A percentile compares a stretch with the other conserved stretches of the same genome.
Evolutionary conservation across 495 filamentous ascomycete species (phyloP).

Genomic region (Aspergillus sclerotioniger): DNA sequence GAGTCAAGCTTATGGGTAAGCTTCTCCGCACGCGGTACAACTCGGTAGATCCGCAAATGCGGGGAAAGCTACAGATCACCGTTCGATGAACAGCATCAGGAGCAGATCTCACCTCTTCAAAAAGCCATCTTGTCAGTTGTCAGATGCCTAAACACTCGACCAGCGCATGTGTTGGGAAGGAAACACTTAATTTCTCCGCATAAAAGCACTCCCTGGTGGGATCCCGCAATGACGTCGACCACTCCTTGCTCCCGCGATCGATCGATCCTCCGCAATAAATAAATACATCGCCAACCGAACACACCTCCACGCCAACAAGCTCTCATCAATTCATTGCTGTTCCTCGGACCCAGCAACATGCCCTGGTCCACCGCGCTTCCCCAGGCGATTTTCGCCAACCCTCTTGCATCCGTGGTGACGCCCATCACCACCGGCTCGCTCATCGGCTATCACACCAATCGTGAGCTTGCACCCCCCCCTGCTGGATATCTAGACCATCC

Average conservation of each 20-base stretch:
- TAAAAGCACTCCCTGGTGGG: neutral
- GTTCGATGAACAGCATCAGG: too few relatives aligned
- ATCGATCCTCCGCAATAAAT: neutral
- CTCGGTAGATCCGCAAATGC: too few relatives aligned
- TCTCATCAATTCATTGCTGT: neutral
- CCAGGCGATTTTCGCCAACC: slow-evolving; percentile 34
- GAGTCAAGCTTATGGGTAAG: too few relatives aligned
- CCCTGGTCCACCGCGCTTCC: slow-evolving; percentile 39
- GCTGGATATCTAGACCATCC: neutral
- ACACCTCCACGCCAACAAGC: neutral
- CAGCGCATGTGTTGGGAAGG: too few relatives aligned
- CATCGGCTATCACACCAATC: slow-evolving; percentile 34
- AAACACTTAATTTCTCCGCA: too few relatives aligned
- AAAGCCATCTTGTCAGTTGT: too few relatives aligned
- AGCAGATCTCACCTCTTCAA: too few relatives aligned
- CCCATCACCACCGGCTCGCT: slow-evolving; percentile 32
- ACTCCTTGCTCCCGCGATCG: neutral
- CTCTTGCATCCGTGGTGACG: slow-evolving; percentile 32
- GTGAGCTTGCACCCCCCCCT: slow-evolving; percentile 17
- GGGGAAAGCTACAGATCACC: too few relatives aligned
- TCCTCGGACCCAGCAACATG: slow-evolving; percentile 20
- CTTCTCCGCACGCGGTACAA: too few relatives aligned
- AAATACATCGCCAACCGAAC: neutral
- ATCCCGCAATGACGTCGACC: neutral
- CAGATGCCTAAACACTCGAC: too few relatives aligned